Percentiles rank a stretch among this genome's conserved stretches.
Conservation (phyloP, 2,329 filamentous ascomycete species). For the Fonsecaea monophora region DNA sequence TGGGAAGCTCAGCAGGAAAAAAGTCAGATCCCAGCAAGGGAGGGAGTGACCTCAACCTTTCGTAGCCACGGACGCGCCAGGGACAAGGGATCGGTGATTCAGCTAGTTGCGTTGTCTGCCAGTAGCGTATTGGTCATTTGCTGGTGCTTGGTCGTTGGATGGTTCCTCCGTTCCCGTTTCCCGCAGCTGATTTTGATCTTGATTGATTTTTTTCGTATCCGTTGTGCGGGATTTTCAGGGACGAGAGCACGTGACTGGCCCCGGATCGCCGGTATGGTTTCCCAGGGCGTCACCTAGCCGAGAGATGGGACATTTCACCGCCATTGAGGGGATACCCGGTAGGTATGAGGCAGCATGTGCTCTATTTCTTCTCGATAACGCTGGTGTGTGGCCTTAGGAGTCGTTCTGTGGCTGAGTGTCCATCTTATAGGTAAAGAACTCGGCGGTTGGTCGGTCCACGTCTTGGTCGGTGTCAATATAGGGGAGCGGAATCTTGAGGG, state of each 20-base stretch:
- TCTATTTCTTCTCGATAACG: not conserved
- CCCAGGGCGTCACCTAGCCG: not conserved
- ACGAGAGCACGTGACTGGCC: conserved; percentile 8
- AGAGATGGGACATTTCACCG: not conserved
- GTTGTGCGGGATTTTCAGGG: conserved; percentile 20
- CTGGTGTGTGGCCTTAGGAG: not conserved
- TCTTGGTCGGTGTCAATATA: conserved; percentile 44
- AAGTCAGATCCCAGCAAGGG: not conserved
- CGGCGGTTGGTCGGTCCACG: conserved; percentile 46
- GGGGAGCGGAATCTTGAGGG: conserved; percentile 47
- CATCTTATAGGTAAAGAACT: conserved; percentile 42
- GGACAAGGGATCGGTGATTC: conserved; percentile 24
- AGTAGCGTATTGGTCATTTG: conserved; percentile 19
- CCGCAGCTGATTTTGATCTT: not conserved
- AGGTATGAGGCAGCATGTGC: not conserved
- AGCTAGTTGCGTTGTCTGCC: conserved; percentile 24
- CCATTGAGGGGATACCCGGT: not conserved
- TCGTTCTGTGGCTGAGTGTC: not conserved
- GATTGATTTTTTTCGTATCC: conserved; percentile 13
- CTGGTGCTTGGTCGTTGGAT: conserved; percentile 3
- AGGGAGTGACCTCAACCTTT: conserved; percentile 15
- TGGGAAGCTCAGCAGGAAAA: conserved; percentile 3
- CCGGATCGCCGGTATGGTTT: not conserved
- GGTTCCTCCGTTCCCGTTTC: conserved; percentile 8
- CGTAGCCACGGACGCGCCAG: not conserved